Conservation (phyloP, 139 green algal genomes). For the Zygnema cylindricum region DNA sequence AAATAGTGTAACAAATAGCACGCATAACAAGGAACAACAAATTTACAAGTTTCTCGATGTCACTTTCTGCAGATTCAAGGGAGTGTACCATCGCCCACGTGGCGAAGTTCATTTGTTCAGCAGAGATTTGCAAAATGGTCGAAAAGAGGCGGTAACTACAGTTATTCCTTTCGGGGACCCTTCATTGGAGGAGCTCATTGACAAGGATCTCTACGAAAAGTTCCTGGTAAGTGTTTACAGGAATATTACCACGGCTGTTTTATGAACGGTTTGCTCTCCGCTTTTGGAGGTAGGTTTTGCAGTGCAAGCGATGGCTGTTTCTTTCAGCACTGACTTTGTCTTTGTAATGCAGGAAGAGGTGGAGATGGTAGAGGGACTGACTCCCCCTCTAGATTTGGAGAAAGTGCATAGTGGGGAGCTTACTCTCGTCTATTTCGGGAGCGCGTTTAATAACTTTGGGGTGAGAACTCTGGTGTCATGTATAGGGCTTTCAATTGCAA, state of each 20-base stretch:
- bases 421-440: constrained; percentile 81
- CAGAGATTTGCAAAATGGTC: constrained; percentile 7
- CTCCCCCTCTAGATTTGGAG: constrained; percentile 72
- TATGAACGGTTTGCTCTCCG: too few species aligned
- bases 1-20: too few species aligned
- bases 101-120: constrained; percentile 64
- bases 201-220: constrained; percentile 73
- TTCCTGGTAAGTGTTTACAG: constrained; percentile 52
- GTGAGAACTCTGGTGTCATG: too few species aligned
- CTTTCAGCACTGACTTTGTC: neutral
- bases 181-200: constrained; percentile 66
- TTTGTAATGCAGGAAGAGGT: constrained; percentile 70
- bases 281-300: neutral
- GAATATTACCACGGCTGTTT: neutral
- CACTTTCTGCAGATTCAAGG: constrained; percentile 61
- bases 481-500: too few species aligned
- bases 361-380: constrained; percentile 78
- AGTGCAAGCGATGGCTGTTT: neutral
- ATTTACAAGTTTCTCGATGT: too few species aligned
- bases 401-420: constrained; percentile 69
- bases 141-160: neutral
- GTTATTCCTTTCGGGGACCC: constrained; percentile 61
- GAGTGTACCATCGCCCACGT: constrained; percentile 73
- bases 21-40: too few species aligned
- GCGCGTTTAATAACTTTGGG: constrained; percentile 80